These are phyloP conservation scores for Myrica gale DNA, from an alignment of 306 rosid species.

Conservation along the genomic window DNA sequence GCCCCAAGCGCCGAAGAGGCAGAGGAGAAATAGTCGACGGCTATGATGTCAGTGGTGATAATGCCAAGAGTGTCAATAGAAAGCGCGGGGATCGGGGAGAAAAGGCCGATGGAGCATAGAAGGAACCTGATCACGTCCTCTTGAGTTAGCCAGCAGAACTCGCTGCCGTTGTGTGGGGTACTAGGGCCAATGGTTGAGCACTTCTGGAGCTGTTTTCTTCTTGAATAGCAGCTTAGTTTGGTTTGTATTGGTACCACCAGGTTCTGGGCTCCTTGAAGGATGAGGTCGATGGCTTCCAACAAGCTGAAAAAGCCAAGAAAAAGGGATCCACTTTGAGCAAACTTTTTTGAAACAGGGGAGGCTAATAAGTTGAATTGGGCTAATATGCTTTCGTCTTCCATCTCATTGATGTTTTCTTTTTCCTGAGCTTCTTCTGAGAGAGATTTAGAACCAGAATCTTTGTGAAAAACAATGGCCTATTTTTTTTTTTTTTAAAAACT, in stretches of 20 bases:
- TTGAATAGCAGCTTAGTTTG: conserved; percentile 43
- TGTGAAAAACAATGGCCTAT: too few relatives aligned
- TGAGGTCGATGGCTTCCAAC: conserved; percentile 77
- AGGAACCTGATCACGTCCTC: conserved; percentile 84
- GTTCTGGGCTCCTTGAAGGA: conserved; percentile 84
- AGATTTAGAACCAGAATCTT: too few relatives aligned
- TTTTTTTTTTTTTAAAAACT: too few relatives aligned
- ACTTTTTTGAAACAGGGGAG: conserved; percentile 1
- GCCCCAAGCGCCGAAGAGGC: conserved; percentile 60
- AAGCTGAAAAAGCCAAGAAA: conserved; percentile 48
- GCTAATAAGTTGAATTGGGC: too few relatives aligned
- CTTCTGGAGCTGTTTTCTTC: conserved; percentile 68
- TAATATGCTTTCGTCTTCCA: too few relatives aligned
- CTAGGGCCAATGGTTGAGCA: conserved; percentile 14
- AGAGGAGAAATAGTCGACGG: conserved; percentile 75
- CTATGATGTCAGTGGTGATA: conserved; percentile 49
- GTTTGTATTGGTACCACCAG: conserved; percentile 71
- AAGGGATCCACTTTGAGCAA: conserved; percentile 12
- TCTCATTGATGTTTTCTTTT: too few relatives aligned
- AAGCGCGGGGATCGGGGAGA: conserved; percentile 67
- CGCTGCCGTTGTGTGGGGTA: conserved; percentile 52
- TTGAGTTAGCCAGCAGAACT: conserved; percentile 87
- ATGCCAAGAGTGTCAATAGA: conserved; percentile 67
- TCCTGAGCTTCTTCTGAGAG: too few relatives aligned
- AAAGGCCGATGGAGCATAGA: conserved; percentile 75